A percentile compares a stretch with the other conserved stretches of the same genome.
phyloP scores from a whole-genome alignment of 495 filamentous ascomycete species.

The Parathielavia appendiculata region DNA sequence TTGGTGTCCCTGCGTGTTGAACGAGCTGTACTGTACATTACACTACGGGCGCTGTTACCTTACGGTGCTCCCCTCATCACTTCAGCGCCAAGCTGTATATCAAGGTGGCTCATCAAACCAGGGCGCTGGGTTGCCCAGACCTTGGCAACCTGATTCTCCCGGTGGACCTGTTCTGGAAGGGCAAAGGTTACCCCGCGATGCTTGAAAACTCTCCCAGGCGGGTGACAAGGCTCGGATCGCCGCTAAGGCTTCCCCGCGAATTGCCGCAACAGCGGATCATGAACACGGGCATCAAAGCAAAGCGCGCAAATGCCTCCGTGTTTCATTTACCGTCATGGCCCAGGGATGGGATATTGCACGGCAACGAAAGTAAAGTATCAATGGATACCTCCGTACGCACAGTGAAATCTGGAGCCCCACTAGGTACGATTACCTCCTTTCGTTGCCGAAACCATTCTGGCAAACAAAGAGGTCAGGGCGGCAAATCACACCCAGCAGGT shows the following conservation, averaged over 20 bases:
- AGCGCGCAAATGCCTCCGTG: background rate
- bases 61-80: background rate
- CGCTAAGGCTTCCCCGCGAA: conserved; percentile 21
- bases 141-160: conserved; percentile 32
- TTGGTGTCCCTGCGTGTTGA: background rate
- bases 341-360: background rate
- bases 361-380: background rate
- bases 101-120: background rate
- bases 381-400: background rate
- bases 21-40: background rate
- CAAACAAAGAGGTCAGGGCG: conserved; percentile 18
- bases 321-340: background rate
- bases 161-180: conserved; percentile 21
- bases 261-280: conserved; percentile 10
- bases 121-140: conserved; percentile 20
- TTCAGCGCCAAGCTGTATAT: background rate
- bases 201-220: conserved; percentile 21
- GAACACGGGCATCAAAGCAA: background rate
- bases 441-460: conserved; percentile 26
- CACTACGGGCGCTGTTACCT: too few relatives aligned
- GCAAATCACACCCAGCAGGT: conserved; percentile 9
- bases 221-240: conserved; percentile 18
- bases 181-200: conserved; percentile 21
- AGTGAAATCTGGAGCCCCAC: background rate
- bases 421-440: conserved; percentile 1